These are phyloP conservation scores for Paracoccidioides brasiliensis DNA, from an alignment of 2,329 filamentous ascomycete genomes.

Conservation along the genomic window DNA sequence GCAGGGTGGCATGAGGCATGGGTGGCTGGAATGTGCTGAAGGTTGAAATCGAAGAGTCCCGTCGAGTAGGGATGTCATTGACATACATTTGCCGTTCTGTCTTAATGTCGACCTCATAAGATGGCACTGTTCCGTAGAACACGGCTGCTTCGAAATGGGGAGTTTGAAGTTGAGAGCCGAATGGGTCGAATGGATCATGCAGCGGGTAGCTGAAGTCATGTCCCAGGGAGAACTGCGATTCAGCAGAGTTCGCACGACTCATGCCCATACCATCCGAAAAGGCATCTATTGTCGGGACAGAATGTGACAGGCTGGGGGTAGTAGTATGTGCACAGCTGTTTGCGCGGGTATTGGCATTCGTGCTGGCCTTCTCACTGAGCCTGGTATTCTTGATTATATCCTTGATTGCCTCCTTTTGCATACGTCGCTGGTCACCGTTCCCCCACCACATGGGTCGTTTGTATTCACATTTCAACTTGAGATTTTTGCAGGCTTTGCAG, in stretches of 20 bases:
- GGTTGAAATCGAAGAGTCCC: slow-evolving; percentile 78
- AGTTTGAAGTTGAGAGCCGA: slow-evolving; percentile 30
- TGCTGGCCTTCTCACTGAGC: slow-evolving; percentile 63
- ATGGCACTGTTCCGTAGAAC: slow-evolving; percentile 50
- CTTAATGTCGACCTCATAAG: slow-evolving; percentile 92
- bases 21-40: slow-evolving; percentile 86
- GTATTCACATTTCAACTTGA: slow-evolving; percentile 86
- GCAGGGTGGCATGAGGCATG: slow-evolving; percentile 52
- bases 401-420: slow-evolving; percentile 93
- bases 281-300: slow-evolving; percentile 65
- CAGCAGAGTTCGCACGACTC: slow-evolving; percentile 63
- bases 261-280: slow-evolving; percentile 62
- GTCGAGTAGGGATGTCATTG: slow-evolving; percentile 72
- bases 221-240: slow-evolving; percentile 58
- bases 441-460: slow-evolving; percentile 96
- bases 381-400: slow-evolving; percentile 96
- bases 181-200: slow-evolving; percentile 30
- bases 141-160: slow-evolving; percentile 45
- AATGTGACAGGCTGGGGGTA: slow-evolving; percentile 68
- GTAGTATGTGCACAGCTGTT: slow-evolving; percentile 44
- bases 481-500: slow-evolving; percentile 52
- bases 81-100: slow-evolving; percentile 90
- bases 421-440: slow-evolving; percentile 71
- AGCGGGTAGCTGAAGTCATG: slow-evolving; percentile 54
- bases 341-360: slow-evolving; percentile 31